phyloP scores from a whole-genome alignment of 768 basidiomycete species.

The Boletus reticuloceps region DNA sequence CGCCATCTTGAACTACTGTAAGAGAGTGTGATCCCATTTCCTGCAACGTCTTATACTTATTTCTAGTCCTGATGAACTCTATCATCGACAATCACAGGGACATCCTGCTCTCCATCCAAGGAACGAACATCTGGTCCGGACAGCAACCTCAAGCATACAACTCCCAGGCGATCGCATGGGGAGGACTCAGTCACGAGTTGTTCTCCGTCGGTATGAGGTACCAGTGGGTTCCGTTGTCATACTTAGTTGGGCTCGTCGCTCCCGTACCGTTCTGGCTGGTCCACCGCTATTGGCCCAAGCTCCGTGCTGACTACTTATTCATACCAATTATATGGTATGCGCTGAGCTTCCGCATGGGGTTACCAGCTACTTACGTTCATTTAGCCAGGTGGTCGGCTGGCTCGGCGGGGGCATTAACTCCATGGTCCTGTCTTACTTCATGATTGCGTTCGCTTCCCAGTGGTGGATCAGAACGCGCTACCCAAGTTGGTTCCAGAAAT shows the following conservation, averaged over 20 bases:
- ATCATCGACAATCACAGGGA: conserved; percentile 50
- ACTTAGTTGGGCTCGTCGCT: conserved; percentile 29
- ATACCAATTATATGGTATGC: conserved; percentile 29
- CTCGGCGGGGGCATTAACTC: conserved; percentile 29
- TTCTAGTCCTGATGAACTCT: conserved; percentile 55
- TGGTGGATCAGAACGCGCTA: conserved; percentile 37
- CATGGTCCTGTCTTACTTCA: conserved; percentile 9
- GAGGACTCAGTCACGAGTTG: conserved; percentile 35
- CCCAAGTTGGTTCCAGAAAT: conserved; percentile 36
- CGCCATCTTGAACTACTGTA: conserved; percentile 44
- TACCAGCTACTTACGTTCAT: background rate
- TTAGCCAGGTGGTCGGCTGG: conserved; percentile 14
- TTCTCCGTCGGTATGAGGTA: conserved; percentile 30
- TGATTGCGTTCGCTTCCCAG: conserved; percentile 32
- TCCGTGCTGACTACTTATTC: conserved; percentile 26
- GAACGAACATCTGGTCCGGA: conserved; percentile 39
- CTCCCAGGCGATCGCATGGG: conserved; percentile 37
- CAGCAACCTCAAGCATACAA: conserved; percentile 29
- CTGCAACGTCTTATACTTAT: conserved; percentile 10
- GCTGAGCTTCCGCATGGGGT: conserved; percentile 1
- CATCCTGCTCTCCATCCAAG: conserved; percentile 51
- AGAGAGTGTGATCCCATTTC: background rate
- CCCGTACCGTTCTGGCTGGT: conserved; percentile 42
- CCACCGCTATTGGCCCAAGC: conserved; percentile 34
- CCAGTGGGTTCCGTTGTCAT: conserved; percentile 40